These are phyloP conservation scores for Malus hybrid DNA, from an alignment of 331 rosid species.

Conservation along the genomic window DNA sequence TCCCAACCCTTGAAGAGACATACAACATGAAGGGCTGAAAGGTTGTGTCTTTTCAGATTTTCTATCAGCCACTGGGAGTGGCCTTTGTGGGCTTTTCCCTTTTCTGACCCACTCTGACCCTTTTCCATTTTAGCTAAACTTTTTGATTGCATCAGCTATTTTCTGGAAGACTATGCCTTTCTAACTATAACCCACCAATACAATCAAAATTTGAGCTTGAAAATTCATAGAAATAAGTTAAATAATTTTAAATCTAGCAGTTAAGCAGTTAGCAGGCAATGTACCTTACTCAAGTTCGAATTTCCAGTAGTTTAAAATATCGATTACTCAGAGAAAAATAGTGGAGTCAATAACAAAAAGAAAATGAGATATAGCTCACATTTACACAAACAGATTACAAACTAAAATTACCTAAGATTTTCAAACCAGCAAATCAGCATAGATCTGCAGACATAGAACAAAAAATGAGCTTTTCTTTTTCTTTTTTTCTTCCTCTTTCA, in stretches of 20 bases:
- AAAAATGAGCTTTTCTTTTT: neutral
- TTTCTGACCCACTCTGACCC: conserved; percentile 4
- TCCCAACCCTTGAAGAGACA: neutral
- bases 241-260: neutral
- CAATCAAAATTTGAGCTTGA: neutral
- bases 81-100: neutral
- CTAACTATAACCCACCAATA: neutral
- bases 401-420: neutral
- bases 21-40: neutral
- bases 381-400: neutral
- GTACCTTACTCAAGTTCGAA: neutral
- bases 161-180: conserved; percentile 10
- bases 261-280: neutral
- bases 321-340: neutral
- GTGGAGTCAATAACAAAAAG: neutral
- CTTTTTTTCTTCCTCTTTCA: too few relatives aligned
- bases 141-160: conserved; percentile 11
- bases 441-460: neutral
- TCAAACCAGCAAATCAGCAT: neutral
- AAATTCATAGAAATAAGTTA: neutral
- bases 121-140: conserved; percentile 9
- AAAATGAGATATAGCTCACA: neutral
- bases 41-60: conserved; percentile 2
- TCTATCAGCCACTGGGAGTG: neutral
- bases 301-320: too few relatives aligned